These are phyloP conservation scores for Bimuria novae-zelandiae DNA, from an alignment of 2,329 filamentous ascomycete species.

Conservation along the genomic window DNA sequence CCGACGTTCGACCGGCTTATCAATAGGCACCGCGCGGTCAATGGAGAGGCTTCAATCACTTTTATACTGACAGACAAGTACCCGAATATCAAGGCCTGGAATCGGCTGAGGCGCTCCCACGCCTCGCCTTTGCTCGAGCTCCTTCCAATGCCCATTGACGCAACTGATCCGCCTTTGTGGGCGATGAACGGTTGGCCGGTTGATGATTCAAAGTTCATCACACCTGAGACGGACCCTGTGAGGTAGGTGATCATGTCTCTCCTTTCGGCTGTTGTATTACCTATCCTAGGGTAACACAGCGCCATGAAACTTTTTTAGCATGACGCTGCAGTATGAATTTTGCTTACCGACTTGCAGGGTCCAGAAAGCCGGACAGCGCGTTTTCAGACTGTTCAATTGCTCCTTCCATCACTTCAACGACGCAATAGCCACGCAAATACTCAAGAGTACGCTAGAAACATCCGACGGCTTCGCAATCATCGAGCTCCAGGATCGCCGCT, in stretches of 20 bases:
- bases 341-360: neutral
- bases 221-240: too few species aligned
- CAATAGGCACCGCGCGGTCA: constrained; percentile 26
- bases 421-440: constrained; percentile 61
- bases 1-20: constrained; percentile 51
- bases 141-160: constrained; percentile 66
- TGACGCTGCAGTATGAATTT: too few species aligned
- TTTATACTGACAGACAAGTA: constrained; percentile 49
- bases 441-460: constrained; percentile 67
- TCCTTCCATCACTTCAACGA: constrained; percentile 80
- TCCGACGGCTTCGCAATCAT: constrained; percentile 73
- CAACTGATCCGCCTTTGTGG: constrained; percentile 58
- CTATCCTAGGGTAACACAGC: too few species aligned
- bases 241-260: neutral
- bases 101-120: constrained; percentile 27
- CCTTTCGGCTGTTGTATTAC: too few species aligned
- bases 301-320: too few species aligned
- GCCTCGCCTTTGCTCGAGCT: constrained; percentile 59
- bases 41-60: constrained; percentile 29
- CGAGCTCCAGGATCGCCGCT: constrained; percentile 69
- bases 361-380: constrained; percentile 24
- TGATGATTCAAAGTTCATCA: too few species aligned
- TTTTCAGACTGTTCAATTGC: constrained; percentile 73
- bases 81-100: constrained; percentile 47
- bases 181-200: constrained; percentile 22